A percentile compares a stretch with the other conserved stretches of the same genome.
These are phyloP conservation scores for Oryza nivara DNA, from an alignment of 176 grass and related monocot species.

Conservation along the genomic window DNA sequence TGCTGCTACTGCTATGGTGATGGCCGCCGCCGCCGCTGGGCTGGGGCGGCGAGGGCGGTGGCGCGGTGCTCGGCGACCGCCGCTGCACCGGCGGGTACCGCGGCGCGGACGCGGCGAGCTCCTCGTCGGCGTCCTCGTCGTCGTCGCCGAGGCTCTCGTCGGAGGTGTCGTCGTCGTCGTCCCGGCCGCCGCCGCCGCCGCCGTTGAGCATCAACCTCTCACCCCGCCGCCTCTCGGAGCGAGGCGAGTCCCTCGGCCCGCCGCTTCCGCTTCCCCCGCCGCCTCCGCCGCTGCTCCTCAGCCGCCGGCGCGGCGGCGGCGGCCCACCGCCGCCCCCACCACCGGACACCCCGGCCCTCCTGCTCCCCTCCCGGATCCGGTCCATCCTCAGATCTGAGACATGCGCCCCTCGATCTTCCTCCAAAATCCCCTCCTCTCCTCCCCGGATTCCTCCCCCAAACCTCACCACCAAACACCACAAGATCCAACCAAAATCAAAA, in stretches of 20 bases:
- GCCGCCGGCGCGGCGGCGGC: slow-evolving; percentile 40
- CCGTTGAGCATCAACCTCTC: slow-evolving; percentile 71
- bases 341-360: slow-evolving; percentile 52
- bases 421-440: neutral
- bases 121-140: slow-evolving; percentile 82
- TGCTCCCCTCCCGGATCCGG: slow-evolving; percentile 60
- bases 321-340: slow-evolving; percentile 39
- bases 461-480: neutral
- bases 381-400: slow-evolving; percentile 80
- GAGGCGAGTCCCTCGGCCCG: slow-evolving; percentile 48
- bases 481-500: slow-evolving; percentile 33
- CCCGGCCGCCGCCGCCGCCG: slow-evolving; percentile 42
- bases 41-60: slow-evolving; percentile 64
- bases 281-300: slow-evolving; percentile 62
- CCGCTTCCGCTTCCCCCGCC: slow-evolving; percentile 36
- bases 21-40: slow-evolving; percentile 30
- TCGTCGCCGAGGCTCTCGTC: slow-evolving; percentile 84
- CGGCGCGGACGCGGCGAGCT: slow-evolving; percentile 46
- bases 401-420: slow-evolving; percentile 43
- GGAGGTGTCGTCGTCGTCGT: slow-evolving; percentile 81
- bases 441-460: slow-evolving; percentile 41
- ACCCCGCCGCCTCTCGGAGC: slow-evolving; percentile 56
- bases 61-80: slow-evolving; percentile 61
- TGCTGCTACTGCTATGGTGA: slow-evolving; percentile 57
- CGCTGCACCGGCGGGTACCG: slow-evolving; percentile 50